Conservation (phyloP, 345 rosid species). For the Syzygium oleosum region DNA sequence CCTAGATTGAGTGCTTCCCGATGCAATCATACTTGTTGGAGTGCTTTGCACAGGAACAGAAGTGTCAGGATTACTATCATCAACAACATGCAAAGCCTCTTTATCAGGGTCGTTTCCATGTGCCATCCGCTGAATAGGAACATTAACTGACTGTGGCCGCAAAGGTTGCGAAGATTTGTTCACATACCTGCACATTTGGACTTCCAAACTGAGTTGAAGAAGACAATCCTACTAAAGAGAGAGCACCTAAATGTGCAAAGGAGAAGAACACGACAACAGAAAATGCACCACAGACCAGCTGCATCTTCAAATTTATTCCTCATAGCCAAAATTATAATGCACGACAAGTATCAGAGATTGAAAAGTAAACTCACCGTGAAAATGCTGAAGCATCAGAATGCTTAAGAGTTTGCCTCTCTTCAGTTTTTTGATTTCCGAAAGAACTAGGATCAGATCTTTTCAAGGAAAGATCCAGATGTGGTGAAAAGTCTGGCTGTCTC, state of each 20-base stretch:
- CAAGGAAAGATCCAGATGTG: constrained; percentile 69
- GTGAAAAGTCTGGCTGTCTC: constrained; percentile 29
- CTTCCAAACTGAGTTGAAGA: neutral
- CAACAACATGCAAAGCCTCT: constrained; percentile 12
- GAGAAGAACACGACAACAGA: neutral
- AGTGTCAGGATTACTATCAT: constrained; percentile 17
- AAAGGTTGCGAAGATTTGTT: constrained; percentile 36
- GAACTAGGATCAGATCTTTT: constrained; percentile 34
- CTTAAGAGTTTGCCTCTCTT: constrained; percentile 43
- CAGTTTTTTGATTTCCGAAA: constrained; percentile 34
- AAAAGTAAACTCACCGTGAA: constrained; percentile 42
- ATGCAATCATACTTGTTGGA: constrained; percentile 33
- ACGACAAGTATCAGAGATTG: neutral
- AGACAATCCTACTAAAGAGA: neutral
- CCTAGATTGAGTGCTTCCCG: constrained; percentile 17
- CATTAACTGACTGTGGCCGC: constrained; percentile 20
- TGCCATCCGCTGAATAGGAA: constrained; percentile 18
- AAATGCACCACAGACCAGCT: neutral
- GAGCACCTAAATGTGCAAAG: neutral
- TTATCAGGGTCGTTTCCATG: constrained; percentile 11
- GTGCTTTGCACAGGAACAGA: constrained; percentile 30
- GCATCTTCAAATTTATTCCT: neutral
- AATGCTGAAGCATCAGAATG: constrained; percentile 89
- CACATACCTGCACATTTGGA: constrained; percentile 42
- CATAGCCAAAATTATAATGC: neutral